These are phyloP conservation scores for Verticillium dahliae DNA, from an alignment of 2,329 filamentous ascomycete genomes.

Conservation along the genomic window DNA sequence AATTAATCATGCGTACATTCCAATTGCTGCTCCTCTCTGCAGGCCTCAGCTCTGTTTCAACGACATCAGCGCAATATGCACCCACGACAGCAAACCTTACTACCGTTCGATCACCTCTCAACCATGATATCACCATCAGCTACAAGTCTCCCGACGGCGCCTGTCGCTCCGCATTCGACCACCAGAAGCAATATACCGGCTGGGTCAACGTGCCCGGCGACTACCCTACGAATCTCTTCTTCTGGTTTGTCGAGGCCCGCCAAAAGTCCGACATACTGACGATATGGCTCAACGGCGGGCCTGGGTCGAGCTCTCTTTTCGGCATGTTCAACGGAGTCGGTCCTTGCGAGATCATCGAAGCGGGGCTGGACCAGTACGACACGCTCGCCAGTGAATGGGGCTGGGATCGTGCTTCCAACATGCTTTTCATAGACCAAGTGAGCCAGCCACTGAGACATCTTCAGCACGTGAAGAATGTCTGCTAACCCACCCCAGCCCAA, in stretches of 20 bases:
- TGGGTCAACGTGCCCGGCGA: constrained; percentile 58
- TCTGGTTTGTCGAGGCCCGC: constrained; percentile 42
- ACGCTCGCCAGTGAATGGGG: constrained; percentile 55
- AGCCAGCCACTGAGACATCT: constrained; percentile 13
- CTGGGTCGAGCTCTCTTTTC: constrained; percentile 57
- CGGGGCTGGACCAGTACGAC: constrained; percentile 39
- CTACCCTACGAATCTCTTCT: constrained; percentile 45
- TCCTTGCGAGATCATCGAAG: constrained; percentile 43
- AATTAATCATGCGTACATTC: constrained; percentile 8
- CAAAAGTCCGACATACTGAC: constrained; percentile 36
- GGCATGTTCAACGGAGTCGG: constrained; percentile 58
- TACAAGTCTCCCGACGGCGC: constrained; percentile 57
- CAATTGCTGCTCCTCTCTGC: constrained; percentile 2
- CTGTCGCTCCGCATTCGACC: constrained; percentile 57
- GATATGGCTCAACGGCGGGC: constrained; percentile 63
- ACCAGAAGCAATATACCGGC: constrained; percentile 64
- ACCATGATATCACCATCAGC: constrained; percentile 57
- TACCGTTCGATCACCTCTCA: constrained; percentile 54
- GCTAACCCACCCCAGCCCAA: constrained; percentile 46
- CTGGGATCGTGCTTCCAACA: constrained; percentile 52
- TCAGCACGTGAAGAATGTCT: constrained; percentile 1
- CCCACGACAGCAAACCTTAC: constrained; percentile 33
- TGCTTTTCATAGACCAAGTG: constrained; percentile 53
- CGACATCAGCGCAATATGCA: constrained; percentile 6
- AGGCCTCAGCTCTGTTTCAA: background rate